Evolutionary conservation across 805 yeast species (phyloP).

Genomic region (Metschnikowia aberdeeniae): DNA sequence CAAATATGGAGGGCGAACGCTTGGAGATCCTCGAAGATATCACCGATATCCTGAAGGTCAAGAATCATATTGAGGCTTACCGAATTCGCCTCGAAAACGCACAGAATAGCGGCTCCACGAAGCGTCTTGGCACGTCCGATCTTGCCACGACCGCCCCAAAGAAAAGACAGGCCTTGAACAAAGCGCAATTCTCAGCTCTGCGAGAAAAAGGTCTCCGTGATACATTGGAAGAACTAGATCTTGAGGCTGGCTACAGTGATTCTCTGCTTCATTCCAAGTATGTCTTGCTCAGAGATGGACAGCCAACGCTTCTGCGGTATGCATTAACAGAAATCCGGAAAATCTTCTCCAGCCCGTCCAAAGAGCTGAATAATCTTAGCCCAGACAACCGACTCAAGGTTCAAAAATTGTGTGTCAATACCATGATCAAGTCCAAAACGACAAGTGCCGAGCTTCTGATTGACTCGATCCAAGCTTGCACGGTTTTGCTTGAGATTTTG

Average conservation of each 20-base stretch:
- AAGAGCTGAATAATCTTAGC: slow-evolving; percentile 20
- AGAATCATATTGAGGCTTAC: slow-evolving; percentile 6
- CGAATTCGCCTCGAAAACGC: background rate
- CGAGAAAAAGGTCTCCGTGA: background rate
- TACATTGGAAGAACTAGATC: background rate
- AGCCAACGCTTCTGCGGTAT: background rate
- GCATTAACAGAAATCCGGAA: slow-evolving; percentile 5
- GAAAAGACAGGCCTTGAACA: background rate
- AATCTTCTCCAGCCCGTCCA: slow-evolving; percentile 1
- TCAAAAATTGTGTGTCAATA: slow-evolving; percentile 26
- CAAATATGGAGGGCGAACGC: slow-evolving; percentile 7
- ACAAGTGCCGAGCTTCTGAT: slow-evolving; percentile 19
- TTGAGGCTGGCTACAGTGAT: background rate
- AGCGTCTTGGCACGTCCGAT: background rate
- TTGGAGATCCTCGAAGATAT: slow-evolving; percentile 15
- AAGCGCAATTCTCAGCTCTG: background rate
- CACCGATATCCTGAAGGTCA: background rate
- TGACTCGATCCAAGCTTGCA: slow-evolving; percentile 28
- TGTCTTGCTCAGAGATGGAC: background rate
- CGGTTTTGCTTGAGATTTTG: slow-evolving; percentile 38
- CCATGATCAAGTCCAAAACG: slow-evolving; percentile 20
- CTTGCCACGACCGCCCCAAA: background rate
- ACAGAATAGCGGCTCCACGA: background rate
- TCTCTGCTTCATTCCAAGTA: background rate
- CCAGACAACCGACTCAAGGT: slow-evolving; percentile 15